Base-by-base conservation (phyloP, 257 asterid genomes). In the Perilla frutescens region DNA sequence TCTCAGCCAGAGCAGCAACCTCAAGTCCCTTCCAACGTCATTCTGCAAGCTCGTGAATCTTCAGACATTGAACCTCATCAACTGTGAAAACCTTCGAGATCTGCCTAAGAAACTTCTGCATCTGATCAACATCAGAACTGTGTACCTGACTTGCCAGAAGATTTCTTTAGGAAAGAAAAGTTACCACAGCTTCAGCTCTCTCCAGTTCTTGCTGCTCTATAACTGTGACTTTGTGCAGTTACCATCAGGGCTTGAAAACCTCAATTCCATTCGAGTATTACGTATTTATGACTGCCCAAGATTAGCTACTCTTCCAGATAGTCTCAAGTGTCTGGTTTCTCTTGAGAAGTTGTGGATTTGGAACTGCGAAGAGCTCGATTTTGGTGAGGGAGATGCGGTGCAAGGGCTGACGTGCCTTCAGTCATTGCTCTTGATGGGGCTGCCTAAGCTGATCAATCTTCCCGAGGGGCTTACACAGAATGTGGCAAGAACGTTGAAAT, bases 331-430 rank as follows among this genome's bases (percentile, higher is more conserved):
- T 72, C 74, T 86, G 9, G 55, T 82, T 55, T 45, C 83, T 15
- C 91, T 87, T 43, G 85, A 84, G 80, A 84, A 87, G 62, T 40
- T 84, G 79, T 84, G 91, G 87, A 80, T 86, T 60, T 86, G 91
- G 88, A 83, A 86, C 84, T 86, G 88, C 40, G 78, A 81, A 66
- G 84, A 84, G 69, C 81, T 86, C 48, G 77, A 81, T 75, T 64
- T 80, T 40, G 45, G 53, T 4, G 75, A 74, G 1, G 85, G 84
- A 45, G 82, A 75, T 4, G 85, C 86, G 57, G 41, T 86, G 61
- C 63, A 64, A 31, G 84, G 88, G 45, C 81, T 81, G 37, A 53
- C 54, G 40, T 61, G 83, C 63, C 81, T 86, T 63, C 77, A 68
- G 44, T 84, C 91, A 2, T 74, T 86, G 81, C 88, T 81, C 61